Percentiles rank a stretch among this genome's conserved stretches.
phyloP scores from a whole-genome alignment of 768 basidiomycete genomes.

The Amylocystis lapponica region DNA sequence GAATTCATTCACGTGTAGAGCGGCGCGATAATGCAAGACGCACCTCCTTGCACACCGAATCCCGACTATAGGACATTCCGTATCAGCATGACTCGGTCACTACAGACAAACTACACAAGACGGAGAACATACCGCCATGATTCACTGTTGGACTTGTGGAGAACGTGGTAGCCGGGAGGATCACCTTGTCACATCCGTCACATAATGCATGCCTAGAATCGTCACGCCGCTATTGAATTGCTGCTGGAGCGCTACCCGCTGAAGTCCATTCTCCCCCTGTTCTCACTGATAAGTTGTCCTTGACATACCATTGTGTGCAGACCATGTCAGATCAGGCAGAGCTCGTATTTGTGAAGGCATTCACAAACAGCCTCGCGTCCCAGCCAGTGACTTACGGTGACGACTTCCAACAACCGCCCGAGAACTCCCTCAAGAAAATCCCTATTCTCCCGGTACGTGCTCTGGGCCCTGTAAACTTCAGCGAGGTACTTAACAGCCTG shows the following conservation, averaged over 20 bases:
- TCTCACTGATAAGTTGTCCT: too few species aligned
- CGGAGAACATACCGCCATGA: constrained; percentile 36
- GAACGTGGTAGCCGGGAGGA: constrained; percentile 1
- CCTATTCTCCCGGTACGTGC: constrained; percentile 58
- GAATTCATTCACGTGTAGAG: not conserved
- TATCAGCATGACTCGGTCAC: not conserved
- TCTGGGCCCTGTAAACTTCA: not conserved
- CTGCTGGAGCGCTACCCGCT: too few species aligned
- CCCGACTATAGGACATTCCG: constrained; percentile 43
- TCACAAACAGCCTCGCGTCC: constrained; percentile 54
- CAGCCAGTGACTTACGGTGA: constrained; percentile 67
- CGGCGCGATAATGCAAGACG: not conserved
- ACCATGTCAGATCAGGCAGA: constrained; percentile 59
- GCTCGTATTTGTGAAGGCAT: constrained; percentile 59
- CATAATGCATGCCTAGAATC: too few species aligned
- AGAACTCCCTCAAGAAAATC: constrained; percentile 62
- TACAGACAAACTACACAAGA: not conserved
- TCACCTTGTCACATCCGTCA: constrained; percentile 5
- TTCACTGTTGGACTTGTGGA: constrained; percentile 11
- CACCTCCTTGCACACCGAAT: constrained; percentile 28
- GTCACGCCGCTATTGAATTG: too few species aligned
- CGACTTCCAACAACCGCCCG: constrained; percentile 71
- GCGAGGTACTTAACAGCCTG: not conserved
- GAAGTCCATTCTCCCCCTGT: too few species aligned
- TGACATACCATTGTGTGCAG: too few species aligned